Percentiles rank a stretch among this genome's conserved stretches.
Conservation (phyloP, 208 protist genomes). For the Strigomonas galati region DNA sequence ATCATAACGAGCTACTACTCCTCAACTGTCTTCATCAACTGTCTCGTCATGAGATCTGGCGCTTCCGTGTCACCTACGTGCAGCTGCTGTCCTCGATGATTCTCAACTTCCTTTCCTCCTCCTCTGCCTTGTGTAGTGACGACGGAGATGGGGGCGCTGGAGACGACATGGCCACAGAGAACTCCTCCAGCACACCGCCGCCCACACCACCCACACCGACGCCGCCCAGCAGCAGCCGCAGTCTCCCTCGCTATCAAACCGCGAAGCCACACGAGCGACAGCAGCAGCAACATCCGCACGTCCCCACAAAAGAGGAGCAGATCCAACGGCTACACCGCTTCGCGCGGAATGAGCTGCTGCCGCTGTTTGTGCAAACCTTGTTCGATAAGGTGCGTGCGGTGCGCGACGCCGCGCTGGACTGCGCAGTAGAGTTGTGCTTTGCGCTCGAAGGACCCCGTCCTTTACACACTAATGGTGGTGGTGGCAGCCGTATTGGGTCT, state of each 20-base stretch:
- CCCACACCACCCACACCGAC: no score
- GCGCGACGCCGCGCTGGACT: constrained; percentile 59
- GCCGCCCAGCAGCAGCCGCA: no score
- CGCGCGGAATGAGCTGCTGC: constrained; percentile 58
- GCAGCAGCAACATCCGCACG: not conserved
- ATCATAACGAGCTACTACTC: constrained; percentile 9
- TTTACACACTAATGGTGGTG: no score
- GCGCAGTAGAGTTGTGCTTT: constrained; percentile 6
- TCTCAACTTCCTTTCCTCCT: no score
- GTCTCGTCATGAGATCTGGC: constrained; percentile 69
- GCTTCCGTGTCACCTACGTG: constrained; percentile 61
- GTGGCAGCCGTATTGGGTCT: no score
- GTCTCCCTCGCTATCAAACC: no score
- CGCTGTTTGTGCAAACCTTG: constrained; percentile 56
- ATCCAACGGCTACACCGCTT: constrained; percentile 55
- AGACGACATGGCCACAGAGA: no score
- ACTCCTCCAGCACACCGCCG: no score
- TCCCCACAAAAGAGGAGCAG: not conserved
- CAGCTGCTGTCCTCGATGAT: constrained; percentile 61
- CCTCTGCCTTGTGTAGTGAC: no score
- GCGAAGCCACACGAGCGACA: no score
- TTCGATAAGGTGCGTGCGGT: constrained; percentile 83
- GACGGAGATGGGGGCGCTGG: no score
- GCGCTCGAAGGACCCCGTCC: not conserved
- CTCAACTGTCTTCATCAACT: constrained; percentile 45